Evolutionary conservation across 352 stramenopile species (phyloP).

Genomic region (Peronospora destructor): DNA sequence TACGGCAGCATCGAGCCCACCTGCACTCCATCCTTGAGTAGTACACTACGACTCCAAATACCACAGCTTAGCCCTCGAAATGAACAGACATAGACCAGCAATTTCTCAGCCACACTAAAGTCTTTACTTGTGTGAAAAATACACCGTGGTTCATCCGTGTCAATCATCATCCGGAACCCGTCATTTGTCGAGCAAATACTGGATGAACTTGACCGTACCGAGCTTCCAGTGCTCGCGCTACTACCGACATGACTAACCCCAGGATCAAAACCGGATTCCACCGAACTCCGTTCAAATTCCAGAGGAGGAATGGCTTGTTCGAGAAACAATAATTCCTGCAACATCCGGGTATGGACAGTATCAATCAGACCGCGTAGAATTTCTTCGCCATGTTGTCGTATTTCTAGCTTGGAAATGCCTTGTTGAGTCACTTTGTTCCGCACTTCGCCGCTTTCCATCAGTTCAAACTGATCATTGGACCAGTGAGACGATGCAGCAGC

Average conservation of each 20-base stretch:
- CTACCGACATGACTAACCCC: constrained; percentile 30
- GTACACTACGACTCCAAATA: constrained; percentile 82
- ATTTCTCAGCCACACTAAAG: constrained; percentile 65
- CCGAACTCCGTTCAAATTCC: constrained; percentile 46
- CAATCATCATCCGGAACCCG: constrained; percentile 77
- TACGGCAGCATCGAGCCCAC: constrained; percentile 87
- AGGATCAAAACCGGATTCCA: constrained; percentile 43
- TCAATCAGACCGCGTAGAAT: constrained; percentile 64
- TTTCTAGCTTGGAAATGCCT: constrained; percentile 66
- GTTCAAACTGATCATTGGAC: constrained; percentile 50
- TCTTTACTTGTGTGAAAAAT: constrained; percentile 80
- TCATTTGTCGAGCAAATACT: constrained; percentile 77
- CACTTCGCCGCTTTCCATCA: constrained; percentile 53
- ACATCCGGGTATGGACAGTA: constrained; percentile 71
- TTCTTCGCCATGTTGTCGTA: constrained; percentile 60
- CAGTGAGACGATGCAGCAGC: constrained; percentile 39
- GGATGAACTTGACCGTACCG: constrained; percentile 64
- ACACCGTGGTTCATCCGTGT: constrained; percentile 66
- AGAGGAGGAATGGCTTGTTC: constrained; percentile 73
- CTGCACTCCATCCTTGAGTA: constrained; percentile 82
- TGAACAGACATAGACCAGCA: constrained; percentile 80
- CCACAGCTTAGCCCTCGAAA: constrained; percentile 71
- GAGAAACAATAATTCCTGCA: constrained; percentile 71
- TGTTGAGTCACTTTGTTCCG: constrained; percentile 35
- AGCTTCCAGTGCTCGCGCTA: constrained; percentile 24